Evolutionary conservation across 2,329 filamentous ascomycete species (phyloP).

Genomic region (Chalara sp.): DNA sequence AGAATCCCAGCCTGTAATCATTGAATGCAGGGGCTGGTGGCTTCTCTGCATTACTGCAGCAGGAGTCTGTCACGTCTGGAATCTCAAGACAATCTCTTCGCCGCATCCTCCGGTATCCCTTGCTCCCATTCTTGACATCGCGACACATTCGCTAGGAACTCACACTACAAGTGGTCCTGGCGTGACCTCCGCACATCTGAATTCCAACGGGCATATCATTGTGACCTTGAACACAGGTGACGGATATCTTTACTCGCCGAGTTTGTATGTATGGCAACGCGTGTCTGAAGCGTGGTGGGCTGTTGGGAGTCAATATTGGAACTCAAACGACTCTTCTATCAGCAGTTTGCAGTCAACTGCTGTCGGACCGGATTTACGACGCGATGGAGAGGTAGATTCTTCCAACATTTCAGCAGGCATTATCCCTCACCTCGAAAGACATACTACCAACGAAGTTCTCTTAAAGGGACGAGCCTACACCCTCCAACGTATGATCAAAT

Average conservation of each 20-base stretch:
- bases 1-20: conserved; percentile 87
- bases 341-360: conserved; percentile 70
- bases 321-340: conserved; percentile 87
- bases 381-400: conserved; percentile 39
- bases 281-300: conserved; percentile 99
- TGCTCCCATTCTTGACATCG: conserved; percentile 81
- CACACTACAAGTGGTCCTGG: conserved; percentile 74
- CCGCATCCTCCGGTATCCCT: conserved; percentile 87
- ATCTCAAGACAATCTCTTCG: conserved; percentile 73
- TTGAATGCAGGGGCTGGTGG: conserved; percentile 87
- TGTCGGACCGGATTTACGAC: conserved; percentile 47
- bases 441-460: conserved; percentile 88
- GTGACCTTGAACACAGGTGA: conserved; percentile 94
- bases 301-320: conserved; percentile 97
- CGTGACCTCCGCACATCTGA: conserved; percentile 85
- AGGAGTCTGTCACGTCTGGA: conserved; percentile 90
- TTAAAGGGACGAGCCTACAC: conserved; percentile 89
- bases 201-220: conserved; percentile 77
- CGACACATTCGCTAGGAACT: conserved; percentile 68
- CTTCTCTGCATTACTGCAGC: conserved; percentile 82
- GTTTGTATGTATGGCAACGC: conserved; percentile 87
- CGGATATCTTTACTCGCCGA: conserved; percentile 80
- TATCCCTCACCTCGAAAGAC: conserved; percentile 86
- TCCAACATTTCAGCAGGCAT: conserved; percentile 79
- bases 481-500: conserved; percentile 85